Base-by-base conservation (phyloP, 768 basidiomycete genomes). In the Trametes elegans region DNA sequence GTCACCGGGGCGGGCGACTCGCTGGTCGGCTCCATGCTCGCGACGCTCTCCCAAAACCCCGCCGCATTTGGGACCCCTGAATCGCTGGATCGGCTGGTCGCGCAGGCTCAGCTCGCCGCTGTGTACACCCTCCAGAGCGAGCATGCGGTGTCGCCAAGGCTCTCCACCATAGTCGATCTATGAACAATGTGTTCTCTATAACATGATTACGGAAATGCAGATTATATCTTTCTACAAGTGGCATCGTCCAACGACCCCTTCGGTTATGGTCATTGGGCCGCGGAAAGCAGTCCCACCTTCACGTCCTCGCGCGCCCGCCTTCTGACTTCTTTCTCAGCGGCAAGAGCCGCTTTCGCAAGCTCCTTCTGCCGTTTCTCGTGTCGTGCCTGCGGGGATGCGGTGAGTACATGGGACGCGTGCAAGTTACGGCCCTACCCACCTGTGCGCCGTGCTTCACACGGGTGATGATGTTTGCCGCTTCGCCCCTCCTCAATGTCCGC, bases 1-100 rank as follows among this genome's bases (percentile, higher is more conserved):
- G 90, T 92, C 8, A 98, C 95, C 0, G 96, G 96, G 1, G 94
- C 91, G 1, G 95, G 95, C 0, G 95, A 98, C 71, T 87, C 90
- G 3, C 80, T 97, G 23, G 93, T 90, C 1, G 95, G 94, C 6
- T 82, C 87, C 1, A 65, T 97, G 27, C 69, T 95, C n/a, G 87
- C 92, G 5, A 73, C 75, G 8, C 70, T 93, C 11, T 68, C 75
- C 6, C 61, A 75, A 19, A 62, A 70, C 24, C 78, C 75, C 9
- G 61, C 67, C 21, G 66, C 73, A 5, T 81, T 88, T 54, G 68
- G 73, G n/a, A 69, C 74, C 50, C 81, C 79, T 11, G 53, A 56
- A 3, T 62, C 71, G 2, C 62, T 91, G 52, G 74, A 74, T 1
- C 60, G 65, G 16, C 67, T 76, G 3, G 73, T 93, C 13, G 69